Percentiles rank a stretch among this genome's conserved stretches.
phyloP scores from a whole-genome alignment of 129 eudicot genomes.

The Glebionis coronaria region DNA sequence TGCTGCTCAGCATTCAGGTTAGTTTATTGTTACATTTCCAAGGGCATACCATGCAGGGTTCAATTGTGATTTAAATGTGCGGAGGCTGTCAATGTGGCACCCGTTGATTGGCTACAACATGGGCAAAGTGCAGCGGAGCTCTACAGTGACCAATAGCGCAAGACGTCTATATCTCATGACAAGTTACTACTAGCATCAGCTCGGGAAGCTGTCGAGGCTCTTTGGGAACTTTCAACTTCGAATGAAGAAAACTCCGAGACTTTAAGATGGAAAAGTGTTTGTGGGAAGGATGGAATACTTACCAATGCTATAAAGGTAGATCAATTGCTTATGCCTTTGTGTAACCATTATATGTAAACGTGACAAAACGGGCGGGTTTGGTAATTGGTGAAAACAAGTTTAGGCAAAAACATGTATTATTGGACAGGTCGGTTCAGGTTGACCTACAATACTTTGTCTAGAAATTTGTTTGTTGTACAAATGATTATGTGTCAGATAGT shows the following conservation, averaged over 20 bases:
- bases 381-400: not conserved
- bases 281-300: conserved; percentile 66
- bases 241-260: conserved; percentile 34
- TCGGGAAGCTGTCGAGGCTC: conserved; percentile 47
- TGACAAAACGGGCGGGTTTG: not conserved
- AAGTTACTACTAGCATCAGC: conserved; percentile 63
- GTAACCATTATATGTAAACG: not conserved
- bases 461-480: not conserved
- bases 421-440: not conserved
- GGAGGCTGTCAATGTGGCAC: conserved; percentile 87
- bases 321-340: not conserved
- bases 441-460: conserved; percentile 1
- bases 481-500: not conserved
- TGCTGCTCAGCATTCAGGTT: conserved; percentile 59
- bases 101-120: conserved; percentile 76
- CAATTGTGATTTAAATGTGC: conserved; percentile 89
- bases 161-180: conserved; percentile 77
- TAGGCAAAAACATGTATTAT: not conserved
- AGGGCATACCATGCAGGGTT: conserved; percentile 84
- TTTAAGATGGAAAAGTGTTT: conserved; percentile 55
- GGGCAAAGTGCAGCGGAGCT: conserved; percentile 79
- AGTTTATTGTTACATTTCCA: conserved; percentile 80
- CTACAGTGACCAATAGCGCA: conserved; percentile 60
- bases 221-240: conserved; percentile 41
- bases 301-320: conserved; percentile 59